phyloP scores from a whole-genome alignment of 2,329 filamentous ascomycete species.

The Ceratocystis destructans region DNA sequence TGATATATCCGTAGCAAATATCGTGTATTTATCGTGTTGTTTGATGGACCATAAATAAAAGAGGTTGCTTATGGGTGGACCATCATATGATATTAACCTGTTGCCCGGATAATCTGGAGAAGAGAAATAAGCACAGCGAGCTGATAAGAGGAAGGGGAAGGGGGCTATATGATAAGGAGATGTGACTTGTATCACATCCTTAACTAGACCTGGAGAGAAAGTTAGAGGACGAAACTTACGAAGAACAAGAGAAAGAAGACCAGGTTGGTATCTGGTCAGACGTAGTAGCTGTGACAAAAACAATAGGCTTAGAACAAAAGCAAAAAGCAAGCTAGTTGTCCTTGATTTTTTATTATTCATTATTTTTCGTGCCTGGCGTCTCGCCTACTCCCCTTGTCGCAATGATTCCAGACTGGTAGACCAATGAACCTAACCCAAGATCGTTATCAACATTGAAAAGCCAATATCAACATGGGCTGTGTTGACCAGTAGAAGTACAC shows the following conservation, averaged over 20 bases:
- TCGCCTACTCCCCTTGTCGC: neutral
- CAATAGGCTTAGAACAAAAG: neutral
- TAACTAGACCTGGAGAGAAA: neutral
- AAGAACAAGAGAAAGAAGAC: no score
- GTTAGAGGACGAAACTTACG: neutral
- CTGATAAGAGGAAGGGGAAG: neutral
- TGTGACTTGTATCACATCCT: neutral
- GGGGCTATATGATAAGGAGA: neutral
- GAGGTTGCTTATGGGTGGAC: neutral
- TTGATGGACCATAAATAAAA: neutral
- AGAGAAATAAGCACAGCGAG: neutral
- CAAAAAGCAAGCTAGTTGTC: neutral
- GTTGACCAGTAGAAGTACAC: neutral
- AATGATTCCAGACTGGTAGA: neutral
- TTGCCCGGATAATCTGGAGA: conserved; percentile 7
- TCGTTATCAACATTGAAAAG: no score
- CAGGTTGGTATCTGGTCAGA: no score
- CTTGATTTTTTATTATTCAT: no score
- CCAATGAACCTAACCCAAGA: no score
- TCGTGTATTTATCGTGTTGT: neutral
- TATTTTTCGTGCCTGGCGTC: neutral
- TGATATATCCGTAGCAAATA: neutral
- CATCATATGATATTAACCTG: conserved; percentile 7
- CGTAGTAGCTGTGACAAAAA: no score
- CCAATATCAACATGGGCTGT: neutral